Evolutionary conservation across 352 stramenopile species (phyloP).

Genomic region (Globisporangium emineosum): DNA sequence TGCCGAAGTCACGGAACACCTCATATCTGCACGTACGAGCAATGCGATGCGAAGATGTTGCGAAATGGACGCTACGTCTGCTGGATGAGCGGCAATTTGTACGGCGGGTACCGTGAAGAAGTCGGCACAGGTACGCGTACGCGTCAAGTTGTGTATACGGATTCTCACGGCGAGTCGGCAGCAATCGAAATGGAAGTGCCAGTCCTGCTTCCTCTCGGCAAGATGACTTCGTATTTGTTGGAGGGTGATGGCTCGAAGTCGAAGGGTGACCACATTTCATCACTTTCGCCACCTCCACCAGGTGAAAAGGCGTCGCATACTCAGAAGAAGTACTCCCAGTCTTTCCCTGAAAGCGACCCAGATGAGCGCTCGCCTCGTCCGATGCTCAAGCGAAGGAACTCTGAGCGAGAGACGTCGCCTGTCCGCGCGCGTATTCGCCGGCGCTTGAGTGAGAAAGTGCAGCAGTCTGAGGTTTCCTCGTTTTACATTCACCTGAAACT

Average conservation of each 20-base stretch:
- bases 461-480: conserved; percentile 40
- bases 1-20: conserved; percentile 61
- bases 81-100: conserved; percentile 62
- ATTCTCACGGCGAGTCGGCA: conserved; percentile 42
- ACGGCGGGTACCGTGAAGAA: conserved; percentile 58
- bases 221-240: conserved; percentile 61
- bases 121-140: conserved; percentile 59
- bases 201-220: conserved; percentile 56
- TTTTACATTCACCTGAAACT: conserved; percentile 72
- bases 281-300: conserved; percentile 57
- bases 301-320: conserved; percentile 42
- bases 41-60: conserved; percentile 61
- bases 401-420: conserved; percentile 45
- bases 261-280: conserved; percentile 33
- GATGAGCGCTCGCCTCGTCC: conserved; percentile 26
- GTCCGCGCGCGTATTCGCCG: conserved; percentile 54
- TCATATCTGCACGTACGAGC: conserved; percentile 75
- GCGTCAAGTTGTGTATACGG: conserved; percentile 55
- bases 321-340: conserved; percentile 19
- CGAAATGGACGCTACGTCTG: conserved; percentile 57
- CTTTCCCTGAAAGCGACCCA: conserved; percentile 22
- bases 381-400: conserved; percentile 30
- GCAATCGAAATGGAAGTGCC: conserved; percentile 77
- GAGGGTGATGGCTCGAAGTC: conserved; percentile 28
- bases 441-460: conserved; percentile 46